Percentiles rank a stretch among this genome's conserved stretches.
Evolutionary conservation across 2,329 filamentous ascomycete genomes (phyloP).

Genomic region (Claviceps paspali): DNA sequence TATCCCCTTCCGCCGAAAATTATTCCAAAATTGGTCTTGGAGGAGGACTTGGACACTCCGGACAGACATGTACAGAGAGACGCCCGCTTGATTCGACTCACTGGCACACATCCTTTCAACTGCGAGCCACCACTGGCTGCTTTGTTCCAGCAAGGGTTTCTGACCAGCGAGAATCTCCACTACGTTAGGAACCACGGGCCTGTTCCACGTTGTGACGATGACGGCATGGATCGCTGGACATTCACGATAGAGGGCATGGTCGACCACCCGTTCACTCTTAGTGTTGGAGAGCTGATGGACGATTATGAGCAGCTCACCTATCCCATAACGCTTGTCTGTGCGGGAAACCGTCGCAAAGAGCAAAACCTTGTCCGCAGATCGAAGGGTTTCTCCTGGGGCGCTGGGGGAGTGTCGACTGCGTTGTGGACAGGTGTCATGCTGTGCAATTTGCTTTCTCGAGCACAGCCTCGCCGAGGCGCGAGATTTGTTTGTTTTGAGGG

Average conservation of each 20-base stretch:
- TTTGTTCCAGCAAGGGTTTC: slow-evolving; percentile 65
- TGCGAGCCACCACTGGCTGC: slow-evolving; percentile 69
- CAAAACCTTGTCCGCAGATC: slow-evolving; percentile 83
- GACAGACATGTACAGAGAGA: slow-evolving; percentile 71
- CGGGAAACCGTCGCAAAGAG: slow-evolving; percentile 82
- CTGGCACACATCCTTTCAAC: slow-evolving; percentile 83
- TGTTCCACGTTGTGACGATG: slow-evolving; percentile 61
- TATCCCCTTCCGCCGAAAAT: slow-evolving; percentile 58
- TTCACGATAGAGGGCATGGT: slow-evolving; percentile 76
- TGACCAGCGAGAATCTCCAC: slow-evolving; percentile 77
- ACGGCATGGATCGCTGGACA: slow-evolving; percentile 63
- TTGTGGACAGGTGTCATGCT: slow-evolving; percentile 75
- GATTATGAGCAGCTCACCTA: slow-evolving; percentile 72
- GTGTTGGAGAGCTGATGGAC: slow-evolving; percentile 53
- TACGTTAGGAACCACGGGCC: slow-evolving; percentile 85
- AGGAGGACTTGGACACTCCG: slow-evolving; percentile 69
- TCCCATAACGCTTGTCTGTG: slow-evolving; percentile 80
- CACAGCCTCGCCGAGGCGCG: slow-evolving; percentile 53
- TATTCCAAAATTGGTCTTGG: slow-evolving; percentile 45
- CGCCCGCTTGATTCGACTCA: slow-evolving; percentile 67
- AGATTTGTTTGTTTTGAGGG: slow-evolving; percentile 85
- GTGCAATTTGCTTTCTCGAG: slow-evolving; percentile 52
- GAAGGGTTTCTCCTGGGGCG: slow-evolving; percentile 89
- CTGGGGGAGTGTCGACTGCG: slow-evolving; percentile 74
- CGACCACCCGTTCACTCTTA: slow-evolving; percentile 57